Evolutionary conservation across 352 stramenopile genomes (phyloP), one percentile per base, ranked within the genome.

Genomic region (Phytophthora hibernalis): DNA sequence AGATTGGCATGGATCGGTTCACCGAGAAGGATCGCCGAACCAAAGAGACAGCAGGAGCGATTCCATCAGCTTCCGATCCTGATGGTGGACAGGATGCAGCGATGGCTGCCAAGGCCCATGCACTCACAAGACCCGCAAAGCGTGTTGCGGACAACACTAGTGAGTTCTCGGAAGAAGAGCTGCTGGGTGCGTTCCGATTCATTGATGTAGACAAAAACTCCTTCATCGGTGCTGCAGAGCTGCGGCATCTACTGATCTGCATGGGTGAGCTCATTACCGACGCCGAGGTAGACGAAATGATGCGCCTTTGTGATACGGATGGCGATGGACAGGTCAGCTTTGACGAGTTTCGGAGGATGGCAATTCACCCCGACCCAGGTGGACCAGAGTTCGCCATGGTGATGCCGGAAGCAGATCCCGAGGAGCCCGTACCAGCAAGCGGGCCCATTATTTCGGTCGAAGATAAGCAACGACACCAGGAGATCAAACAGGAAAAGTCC

Each of bases 181-280:
- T 98, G 45, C 64, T 94, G 11, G 77, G 81, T 2, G 92, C 93
- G 1, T 98, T 98, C 61, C 66, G 83, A 35, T 97, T 98, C 47
- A 77, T 98, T 21, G 96, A 98, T 69, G 65, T 98, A 13, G 95
- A 99, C 70, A 92, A 94, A 18, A 98, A 99, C 79, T 85, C 83
- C 12, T 97, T 96, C 68, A 93, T 98, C 44, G 91, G 94, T 12
- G 93, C 95, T 16, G 82, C 90, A 1, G 96, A 99, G 62, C 81
- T 98, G 9, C 84, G 93, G 0, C 96, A 98, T 66, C 84, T 98
- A 50, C 76, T 98, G 1, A 93, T 98, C 35, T 98, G 95, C 68
- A 98, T 98, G 94, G 96, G 96, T 30, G 94, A 98, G 69, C 85
- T 98, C 43, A 95, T 98, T 54, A 98, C 95, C 6, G 95, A 98